phyloP scores from a whole-genome alignment of 306 rosid species.

The Corylus heterophylla region DNA sequence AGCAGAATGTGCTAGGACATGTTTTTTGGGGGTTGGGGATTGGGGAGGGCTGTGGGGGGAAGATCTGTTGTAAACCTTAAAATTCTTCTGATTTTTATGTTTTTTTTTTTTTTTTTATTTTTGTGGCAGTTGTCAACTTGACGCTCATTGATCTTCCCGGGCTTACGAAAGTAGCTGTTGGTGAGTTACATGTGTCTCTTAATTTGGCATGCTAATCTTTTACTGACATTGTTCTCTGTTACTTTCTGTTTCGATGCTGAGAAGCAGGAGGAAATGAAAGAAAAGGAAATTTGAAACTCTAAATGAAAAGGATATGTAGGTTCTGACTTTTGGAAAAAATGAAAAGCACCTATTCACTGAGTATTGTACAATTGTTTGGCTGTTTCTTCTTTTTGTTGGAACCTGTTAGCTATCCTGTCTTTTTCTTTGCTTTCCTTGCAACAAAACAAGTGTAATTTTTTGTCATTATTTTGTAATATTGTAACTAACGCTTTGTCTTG shows the following conservation, averaged over 20 bases:
- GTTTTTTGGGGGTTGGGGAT: too few species aligned
- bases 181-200: constrained; percentile 47
- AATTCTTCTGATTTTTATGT: constrained; percentile 11
- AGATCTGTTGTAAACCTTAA: too few species aligned
- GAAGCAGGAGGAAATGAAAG: not conserved
- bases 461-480: not conserved
- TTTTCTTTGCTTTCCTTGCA: not conserved
- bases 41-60: too few species aligned
- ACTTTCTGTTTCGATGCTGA: not conserved
- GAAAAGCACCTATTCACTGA: not conserved
- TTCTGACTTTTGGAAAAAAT: not conserved
- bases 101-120: constrained; percentile 12
- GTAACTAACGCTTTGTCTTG: constrained; percentile 29
- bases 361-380: constrained; percentile 6
- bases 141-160: constrained; percentile 97
- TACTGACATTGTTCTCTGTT: not conserved
- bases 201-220: constrained; percentile 4
- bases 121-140: constrained; percentile 88
- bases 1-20: too few species aligned
- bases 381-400: constrained; percentile 9
- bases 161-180: constrained; percentile 94
- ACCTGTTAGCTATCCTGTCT: not conserved
- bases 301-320: not conserved
- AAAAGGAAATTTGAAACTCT: not conserved
- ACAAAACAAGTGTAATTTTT: not conserved